phyloP scores from a whole-genome alignment of 257 asterid species.

The Ligustrum vulgare region DNA sequence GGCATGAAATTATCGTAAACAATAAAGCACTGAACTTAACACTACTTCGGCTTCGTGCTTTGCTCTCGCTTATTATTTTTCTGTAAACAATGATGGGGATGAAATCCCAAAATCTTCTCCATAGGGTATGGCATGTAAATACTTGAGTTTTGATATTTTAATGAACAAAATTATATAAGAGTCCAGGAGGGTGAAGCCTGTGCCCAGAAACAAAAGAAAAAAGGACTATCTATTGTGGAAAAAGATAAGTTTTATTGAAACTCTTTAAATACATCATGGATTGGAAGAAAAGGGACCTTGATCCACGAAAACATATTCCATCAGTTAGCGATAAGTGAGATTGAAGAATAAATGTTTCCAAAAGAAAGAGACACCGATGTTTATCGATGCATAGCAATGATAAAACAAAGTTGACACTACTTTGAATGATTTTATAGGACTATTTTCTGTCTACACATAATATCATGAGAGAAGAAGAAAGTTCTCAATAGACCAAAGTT shows the following conservation, averaged over 20 bases:
- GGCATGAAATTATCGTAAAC: not conserved
- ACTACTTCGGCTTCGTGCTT: not conserved
- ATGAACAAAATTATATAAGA: too few relatives aligned
- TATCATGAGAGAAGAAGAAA: not conserved
- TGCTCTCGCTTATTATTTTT: not conserved
- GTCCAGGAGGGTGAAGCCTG: not conserved
- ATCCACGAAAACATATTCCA: not conserved
- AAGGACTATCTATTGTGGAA: not conserved
- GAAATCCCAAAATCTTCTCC: not conserved
- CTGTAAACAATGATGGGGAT: not conserved
- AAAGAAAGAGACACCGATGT: not conserved
- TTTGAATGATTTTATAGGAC: not conserved
- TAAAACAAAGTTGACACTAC: not conserved
- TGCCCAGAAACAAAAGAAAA: not conserved
- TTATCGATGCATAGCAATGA: not conserved
- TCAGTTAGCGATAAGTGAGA: too few relatives aligned
- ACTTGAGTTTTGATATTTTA: too few relatives aligned
- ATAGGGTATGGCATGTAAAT: not conserved
- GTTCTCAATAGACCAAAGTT: not conserved
- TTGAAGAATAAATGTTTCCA: not conserved
- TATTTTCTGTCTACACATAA: too few relatives aligned
- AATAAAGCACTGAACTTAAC: not conserved
- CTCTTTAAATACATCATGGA: not conserved
- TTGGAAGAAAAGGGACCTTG: not conserved
- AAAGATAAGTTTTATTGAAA: not conserved